Base-by-base conservation (phyloP, 108 stramenopile genomes). In the Fragilariopsis cylindrus region DNA sequence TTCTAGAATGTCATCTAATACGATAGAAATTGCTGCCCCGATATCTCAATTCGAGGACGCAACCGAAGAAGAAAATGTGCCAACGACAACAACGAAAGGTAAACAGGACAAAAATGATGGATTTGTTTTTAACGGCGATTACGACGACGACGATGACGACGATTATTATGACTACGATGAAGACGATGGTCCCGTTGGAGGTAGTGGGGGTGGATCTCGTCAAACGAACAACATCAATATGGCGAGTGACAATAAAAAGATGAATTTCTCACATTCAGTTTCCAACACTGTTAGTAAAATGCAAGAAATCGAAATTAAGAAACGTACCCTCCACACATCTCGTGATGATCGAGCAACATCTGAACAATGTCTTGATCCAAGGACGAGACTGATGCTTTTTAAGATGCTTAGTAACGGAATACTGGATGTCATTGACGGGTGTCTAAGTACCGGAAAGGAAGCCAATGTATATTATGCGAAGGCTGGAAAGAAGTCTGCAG, bases 381-480 rank as follows among this genome's bases (percentile, higher is more conserved):
- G 98, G 3, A 99, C 98, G 13, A 81, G 98, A 13, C 76, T 99
- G 67, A 96, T 99, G 60, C 82, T 99, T 42, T 99, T 98, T 85
- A 96, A 97, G 78, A 79, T 99, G 88, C 75, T 99, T 42, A 93
- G 88, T 69, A 90, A 84, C 56, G 97, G 96, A 18, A 93, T 96
- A 76, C 71, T 99, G 63, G 83, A 89, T 47, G 70, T 86, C 52
- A 97, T 99, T 58, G 96, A 99, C 75, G 99, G 99, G 52, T 99
- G 99, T 78, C 74, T 99, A 39, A 94, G 92, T 78, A 99, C 99
- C 2, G 99, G 99, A 15, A 99, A 99, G 78, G 99, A 99, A 80
- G 99, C 99, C 64, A 99, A 99, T 86, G 99, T 99, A 2, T 99
- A 99, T 75, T 98, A 98, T 55, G 98, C 98, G 71, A 85, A 84